Evolutionary conservation across 2,329 filamentous ascomycete species (phyloP).

Genomic region (Ophiostoma perfectum): DNA sequence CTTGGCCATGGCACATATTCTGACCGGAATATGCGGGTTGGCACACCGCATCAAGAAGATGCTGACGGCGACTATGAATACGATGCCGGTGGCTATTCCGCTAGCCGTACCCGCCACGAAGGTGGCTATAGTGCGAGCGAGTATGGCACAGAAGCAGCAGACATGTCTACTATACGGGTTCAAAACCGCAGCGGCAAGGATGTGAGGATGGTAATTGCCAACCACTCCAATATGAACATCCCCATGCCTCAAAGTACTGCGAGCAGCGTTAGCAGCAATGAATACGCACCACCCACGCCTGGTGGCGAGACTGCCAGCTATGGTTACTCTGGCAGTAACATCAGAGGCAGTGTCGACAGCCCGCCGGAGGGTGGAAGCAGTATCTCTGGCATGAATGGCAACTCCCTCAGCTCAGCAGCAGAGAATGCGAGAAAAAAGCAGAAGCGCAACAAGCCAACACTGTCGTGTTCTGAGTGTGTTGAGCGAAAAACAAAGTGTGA

Average conservation of each 20-base stretch:
- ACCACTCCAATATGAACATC: slow-evolving; percentile 19
- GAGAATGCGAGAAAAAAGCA: slow-evolving; percentile 57
- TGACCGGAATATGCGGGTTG: slow-evolving; percentile 15
- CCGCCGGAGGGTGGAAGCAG: neutral
- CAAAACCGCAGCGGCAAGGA: slow-evolving; percentile 21
- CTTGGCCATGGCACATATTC: neutral
- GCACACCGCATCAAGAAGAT: slow-evolving; percentile 17
- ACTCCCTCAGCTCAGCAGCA: neutral
- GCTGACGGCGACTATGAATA: slow-evolving; percentile 25
- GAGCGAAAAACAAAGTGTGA: slow-evolving; percentile 84
- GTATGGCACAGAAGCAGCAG: slow-evolving; percentile 15
- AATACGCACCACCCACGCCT: slow-evolving; percentile 23
- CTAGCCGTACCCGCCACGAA: slow-evolving; percentile 16
- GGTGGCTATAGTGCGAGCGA: slow-evolving; percentile 20
- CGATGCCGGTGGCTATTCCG: slow-evolving; percentile 16
- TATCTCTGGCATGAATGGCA: neutral
- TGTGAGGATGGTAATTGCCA: slow-evolving; percentile 23
- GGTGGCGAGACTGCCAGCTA: slow-evolving; percentile 13
- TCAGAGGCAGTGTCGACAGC: slow-evolving; percentile 15
- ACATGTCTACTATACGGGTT: neutral
- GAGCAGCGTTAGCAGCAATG: slow-evolving; percentile 25
- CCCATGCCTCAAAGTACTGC: slow-evolving; percentile 21
- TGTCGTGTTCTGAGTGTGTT: slow-evolving; percentile 74
- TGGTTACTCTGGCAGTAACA: slow-evolving; percentile 12
- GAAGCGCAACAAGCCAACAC: slow-evolving; percentile 76